phyloP scores from a whole-genome alignment of 345 rosid species.

The Eutrema japonicum region DNA sequence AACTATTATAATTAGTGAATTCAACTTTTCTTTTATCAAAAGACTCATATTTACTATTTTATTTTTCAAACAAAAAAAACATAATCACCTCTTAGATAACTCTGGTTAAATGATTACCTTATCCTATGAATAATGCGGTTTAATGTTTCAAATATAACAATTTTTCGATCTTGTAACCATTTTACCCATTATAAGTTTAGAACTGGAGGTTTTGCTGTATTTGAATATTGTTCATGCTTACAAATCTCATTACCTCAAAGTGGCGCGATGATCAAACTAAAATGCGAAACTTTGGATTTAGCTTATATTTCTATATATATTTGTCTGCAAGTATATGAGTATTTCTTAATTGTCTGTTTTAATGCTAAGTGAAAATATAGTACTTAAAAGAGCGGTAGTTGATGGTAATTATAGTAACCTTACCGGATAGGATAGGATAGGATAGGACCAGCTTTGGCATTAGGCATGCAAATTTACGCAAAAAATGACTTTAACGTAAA shows the following conservation, averaged over 20 bases:
- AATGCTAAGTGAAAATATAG: neutral
- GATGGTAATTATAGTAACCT: constrained; percentile 27
- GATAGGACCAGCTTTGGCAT: neutral
- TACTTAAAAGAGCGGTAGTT: constrained; percentile 16
- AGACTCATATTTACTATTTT: neutral
- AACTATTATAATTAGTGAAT: neutral
- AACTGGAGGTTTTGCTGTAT: neutral
- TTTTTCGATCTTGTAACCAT: constrained; percentile 26
- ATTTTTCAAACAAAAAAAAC: neutral
- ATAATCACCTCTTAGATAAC: constrained; percentile 24
- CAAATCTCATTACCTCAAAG: no score
- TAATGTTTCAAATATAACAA: constrained; percentile 7
- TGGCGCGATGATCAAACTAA: no score
- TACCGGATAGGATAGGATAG: constrained; percentile 29
- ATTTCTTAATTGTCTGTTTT: neutral
- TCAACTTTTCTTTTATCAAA: constrained; percentile 11
- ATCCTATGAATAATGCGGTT: constrained; percentile 11
- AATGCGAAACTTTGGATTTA: no score
- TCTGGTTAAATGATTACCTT: constrained; percentile 10
- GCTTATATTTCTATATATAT: no score
- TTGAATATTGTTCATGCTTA: neutral
- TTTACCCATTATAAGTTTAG: constrained; percentile 7
- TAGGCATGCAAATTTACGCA: constrained; percentile 28
- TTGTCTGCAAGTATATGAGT: neutral
- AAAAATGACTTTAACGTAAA: neutral